phyloP scores from a whole-genome alignment of 1,284 basidiomycete species.

The Trichosporon sp. region DNA sequence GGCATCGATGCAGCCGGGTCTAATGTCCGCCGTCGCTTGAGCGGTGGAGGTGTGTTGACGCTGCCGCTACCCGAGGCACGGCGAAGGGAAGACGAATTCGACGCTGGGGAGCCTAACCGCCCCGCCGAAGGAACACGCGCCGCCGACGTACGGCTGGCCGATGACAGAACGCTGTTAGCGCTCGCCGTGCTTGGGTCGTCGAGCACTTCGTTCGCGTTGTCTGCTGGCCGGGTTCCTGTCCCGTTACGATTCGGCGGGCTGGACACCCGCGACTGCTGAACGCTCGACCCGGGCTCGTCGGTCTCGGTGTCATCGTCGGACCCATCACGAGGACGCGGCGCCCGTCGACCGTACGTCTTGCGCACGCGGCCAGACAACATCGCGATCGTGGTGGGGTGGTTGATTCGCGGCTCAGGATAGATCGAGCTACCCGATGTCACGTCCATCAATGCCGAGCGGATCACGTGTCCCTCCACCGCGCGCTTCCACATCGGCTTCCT shows the following conservation, averaged over 20 bases:
- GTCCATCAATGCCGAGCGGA: neutral
- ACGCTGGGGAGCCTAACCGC: neutral
- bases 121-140: neutral
- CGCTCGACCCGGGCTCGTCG: constrained; percentile 1
- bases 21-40: neutral
- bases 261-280: neutral
- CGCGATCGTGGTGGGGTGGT: neutral
- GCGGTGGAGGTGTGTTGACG: neutral
- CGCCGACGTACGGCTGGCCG: neutral
- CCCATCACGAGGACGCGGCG: neutral
- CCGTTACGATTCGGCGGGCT: neutral
- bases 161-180: neutral
- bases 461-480: neutral
- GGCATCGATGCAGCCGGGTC: neutral
- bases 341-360: neutral
- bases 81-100: neutral
- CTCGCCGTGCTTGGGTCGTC: neutral
- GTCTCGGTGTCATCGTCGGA: neutral
- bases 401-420: neutral
- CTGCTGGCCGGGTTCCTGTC: neutral
- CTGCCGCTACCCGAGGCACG: neutral
- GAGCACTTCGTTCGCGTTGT: neutral
- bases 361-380: constrained; percentile 3
- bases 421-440: neutral
- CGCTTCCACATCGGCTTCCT: neutral